Evolutionary conservation across 805 yeast species (phyloP).

Genomic region (Kodamaea hsintzibuensis): DNA sequence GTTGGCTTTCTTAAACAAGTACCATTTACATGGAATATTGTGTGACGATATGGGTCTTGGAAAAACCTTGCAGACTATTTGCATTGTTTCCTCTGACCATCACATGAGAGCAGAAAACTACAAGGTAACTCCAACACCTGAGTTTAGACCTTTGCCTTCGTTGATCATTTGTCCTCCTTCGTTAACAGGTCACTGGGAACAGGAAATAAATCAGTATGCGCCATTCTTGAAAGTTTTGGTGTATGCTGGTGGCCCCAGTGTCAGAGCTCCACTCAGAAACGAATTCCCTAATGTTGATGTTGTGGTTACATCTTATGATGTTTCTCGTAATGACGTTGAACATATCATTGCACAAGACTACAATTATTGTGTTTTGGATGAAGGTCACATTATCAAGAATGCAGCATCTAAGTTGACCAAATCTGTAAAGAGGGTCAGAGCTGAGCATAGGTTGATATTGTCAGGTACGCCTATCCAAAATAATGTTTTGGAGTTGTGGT

Average conservation of each 20-base stretch:
- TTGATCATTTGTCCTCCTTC: constrained; percentile 95
- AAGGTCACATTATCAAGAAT: constrained; percentile 96
- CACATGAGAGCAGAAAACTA: constrained; percentile 76
- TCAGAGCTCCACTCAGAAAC: constrained; percentile 56
- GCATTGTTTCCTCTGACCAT: constrained; percentile 96
- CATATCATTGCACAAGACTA: constrained; percentile 60
- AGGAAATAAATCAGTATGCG: constrained; percentile 85
- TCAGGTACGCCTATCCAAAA: constrained; percentile 99
- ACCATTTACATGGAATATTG: constrained; percentile 92
- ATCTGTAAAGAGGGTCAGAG: constrained; percentile 77
- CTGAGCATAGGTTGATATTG: constrained; percentile 86
- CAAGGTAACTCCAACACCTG: constrained; percentile 57
- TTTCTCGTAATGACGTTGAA: constrained; percentile 87
- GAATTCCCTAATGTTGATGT: constrained; percentile 67
- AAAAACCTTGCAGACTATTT: constrained; percentile 93
- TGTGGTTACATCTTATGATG: constrained; percentile 94
- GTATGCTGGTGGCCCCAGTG: constrained; percentile 90
- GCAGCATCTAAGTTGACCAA: constrained; percentile 84
- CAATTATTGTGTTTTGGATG: constrained; percentile 95
- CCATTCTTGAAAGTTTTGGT: constrained; percentile 81
- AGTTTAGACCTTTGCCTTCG: constrained; percentile 76
- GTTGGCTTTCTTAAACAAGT: constrained; percentile 92
- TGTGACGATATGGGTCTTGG: constrained; percentile 99
- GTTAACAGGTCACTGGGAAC: constrained; percentile 98
- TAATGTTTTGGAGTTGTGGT: constrained; percentile 96